Evolutionary conservation across 805 yeast genomes (phyloP).

Genomic region (Candida corydali): DNA sequence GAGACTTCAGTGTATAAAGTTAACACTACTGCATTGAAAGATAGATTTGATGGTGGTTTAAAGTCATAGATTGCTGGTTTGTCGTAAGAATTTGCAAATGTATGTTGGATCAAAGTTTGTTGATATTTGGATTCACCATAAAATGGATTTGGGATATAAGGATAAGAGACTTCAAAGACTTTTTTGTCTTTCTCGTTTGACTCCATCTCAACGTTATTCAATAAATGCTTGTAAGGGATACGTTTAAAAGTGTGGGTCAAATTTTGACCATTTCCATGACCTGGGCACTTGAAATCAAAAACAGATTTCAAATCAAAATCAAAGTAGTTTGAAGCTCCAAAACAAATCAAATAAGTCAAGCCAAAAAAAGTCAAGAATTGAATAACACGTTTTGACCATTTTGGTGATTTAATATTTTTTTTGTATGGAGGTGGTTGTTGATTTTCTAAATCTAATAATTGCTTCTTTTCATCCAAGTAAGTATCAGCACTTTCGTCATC

Average conservation of each 20-base stretch:
- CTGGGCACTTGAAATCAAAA: neutral
- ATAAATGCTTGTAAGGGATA: neutral
- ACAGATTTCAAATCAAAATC: neutral
- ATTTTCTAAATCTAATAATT: slow-evolving; percentile 4
- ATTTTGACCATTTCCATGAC: neutral
- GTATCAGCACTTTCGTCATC: neutral
- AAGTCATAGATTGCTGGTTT: slow-evolving; percentile 42
- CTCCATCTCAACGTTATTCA: neutral
- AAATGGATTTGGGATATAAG: slow-evolving; percentile 3
- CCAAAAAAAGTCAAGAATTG: neutral
- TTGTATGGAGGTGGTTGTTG: neutral
- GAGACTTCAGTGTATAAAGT: slow-evolving; percentile 48
- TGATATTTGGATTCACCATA: slow-evolving; percentile 36
- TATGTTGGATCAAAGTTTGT: slow-evolving; percentile 37
- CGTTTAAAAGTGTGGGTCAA: neutral
- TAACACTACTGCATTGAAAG: slow-evolving; percentile 51
- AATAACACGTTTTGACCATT: neutral
- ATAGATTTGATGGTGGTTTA: slow-evolving; percentile 36
- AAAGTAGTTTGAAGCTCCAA: neutral
- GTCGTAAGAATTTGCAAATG: slow-evolving; percentile 62
- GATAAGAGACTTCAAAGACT: slow-evolving; percentile 1
- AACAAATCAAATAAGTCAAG: neutral
- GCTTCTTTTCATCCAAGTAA: slow-evolving; percentile 4
- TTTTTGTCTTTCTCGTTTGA: neutral
- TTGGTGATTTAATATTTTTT: neutral